A percentile compares a stretch with the other conserved stretches of the same genome.
These are phyloP conservation scores for Daldinia bambusicola DNA, from an alignment of 495 filamentous ascomycete genomes.

Conservation along the genomic window DNA sequence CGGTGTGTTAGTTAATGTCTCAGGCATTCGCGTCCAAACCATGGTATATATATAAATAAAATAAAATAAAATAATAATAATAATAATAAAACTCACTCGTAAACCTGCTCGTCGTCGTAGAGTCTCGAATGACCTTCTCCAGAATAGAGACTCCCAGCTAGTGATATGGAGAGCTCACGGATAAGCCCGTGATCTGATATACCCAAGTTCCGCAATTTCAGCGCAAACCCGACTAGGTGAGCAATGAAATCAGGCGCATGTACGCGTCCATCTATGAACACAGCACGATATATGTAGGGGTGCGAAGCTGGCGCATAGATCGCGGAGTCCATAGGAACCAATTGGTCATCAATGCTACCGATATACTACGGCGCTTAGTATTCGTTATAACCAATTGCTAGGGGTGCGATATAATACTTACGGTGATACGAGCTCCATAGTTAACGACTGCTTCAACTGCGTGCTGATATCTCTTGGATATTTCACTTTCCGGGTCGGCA, in stretches of 20 bases:
- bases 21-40: no score
- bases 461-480: constrained; percentile 82
- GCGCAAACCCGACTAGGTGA: constrained; percentile 89
- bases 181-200: constrained; percentile 93
- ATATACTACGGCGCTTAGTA: constrained; percentile 52
- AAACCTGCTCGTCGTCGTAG: constrained; percentile 91
- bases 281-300: constrained; percentile 91
- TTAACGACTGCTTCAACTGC: constrained; percentile 75
- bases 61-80: no score
- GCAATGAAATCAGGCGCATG: constrained; percentile 94
- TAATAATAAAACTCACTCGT: constrained; percentile 72
- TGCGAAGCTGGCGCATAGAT: constrained; percentile 84
- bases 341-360: constrained; percentile 95
- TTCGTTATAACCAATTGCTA: background rate
- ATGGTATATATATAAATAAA: no score
- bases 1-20: constrained; percentile 36
- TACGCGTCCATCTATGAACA: constrained; percentile 92
- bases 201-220: constrained; percentile 93
- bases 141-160: constrained; percentile 89
- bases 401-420: constrained; percentile 19
- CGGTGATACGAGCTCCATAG: constrained; percentile 81
- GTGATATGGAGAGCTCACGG: constrained; percentile 84
- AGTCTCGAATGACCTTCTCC: constrained; percentile 94
- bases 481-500: constrained; percentile 76
- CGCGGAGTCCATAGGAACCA: constrained; percentile 85